Base-by-base conservation (phyloP, 2,329 filamentous ascomycete genomes). In the Aspergillus luchuensis region DNA sequence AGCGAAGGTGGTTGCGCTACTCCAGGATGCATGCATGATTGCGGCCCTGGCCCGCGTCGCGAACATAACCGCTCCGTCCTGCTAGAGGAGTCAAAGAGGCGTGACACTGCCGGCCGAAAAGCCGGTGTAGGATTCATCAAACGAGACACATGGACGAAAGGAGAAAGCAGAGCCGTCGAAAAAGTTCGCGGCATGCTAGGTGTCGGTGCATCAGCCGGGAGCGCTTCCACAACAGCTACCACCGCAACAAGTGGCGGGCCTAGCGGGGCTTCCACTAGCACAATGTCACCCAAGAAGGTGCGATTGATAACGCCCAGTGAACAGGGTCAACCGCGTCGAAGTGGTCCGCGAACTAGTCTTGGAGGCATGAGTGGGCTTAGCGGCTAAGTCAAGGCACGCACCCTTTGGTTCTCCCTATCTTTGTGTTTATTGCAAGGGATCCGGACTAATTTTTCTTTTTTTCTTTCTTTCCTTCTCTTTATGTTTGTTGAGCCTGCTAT, bases 21-120 rank as follows among this genome's bases (percentile, higher is more conserved):
- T 7, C 79, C 81, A 51, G 86, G 84, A 17, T 89, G 86, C 71
- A 74, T 82, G 56, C 87, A 86, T 66, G 84, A 87, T 67, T 88
- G 86, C 65, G 81, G 81, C 2, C 78, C 80, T 2, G 84, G 84
- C 11, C 76, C 76, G 4, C 74, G 78, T 54, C 74, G 80, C 45
- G 74, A 80, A 49, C 63, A 74, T 36, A 75, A 79, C 58, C 74
- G 78, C 33, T 66, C 71, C 50, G 57, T 70, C 39, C 56, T 72
- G 30, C 67, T 70, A 25, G 66, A 71, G 33, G 71, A 77, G 61
- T 70, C 70, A 38, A 73, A 74, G 62, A 70, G 72, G 49, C 69
- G 71, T 39, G 72, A 71, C 57, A 70, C 70, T 13, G 67, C 70
- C 7, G 71, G 72, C 45, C 72, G 73, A 51, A 74, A 74, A 53